phyloP scores from a whole-genome alignment of 352 stramenopile genomes.

The Phytopythium kandeliae region DNA sequence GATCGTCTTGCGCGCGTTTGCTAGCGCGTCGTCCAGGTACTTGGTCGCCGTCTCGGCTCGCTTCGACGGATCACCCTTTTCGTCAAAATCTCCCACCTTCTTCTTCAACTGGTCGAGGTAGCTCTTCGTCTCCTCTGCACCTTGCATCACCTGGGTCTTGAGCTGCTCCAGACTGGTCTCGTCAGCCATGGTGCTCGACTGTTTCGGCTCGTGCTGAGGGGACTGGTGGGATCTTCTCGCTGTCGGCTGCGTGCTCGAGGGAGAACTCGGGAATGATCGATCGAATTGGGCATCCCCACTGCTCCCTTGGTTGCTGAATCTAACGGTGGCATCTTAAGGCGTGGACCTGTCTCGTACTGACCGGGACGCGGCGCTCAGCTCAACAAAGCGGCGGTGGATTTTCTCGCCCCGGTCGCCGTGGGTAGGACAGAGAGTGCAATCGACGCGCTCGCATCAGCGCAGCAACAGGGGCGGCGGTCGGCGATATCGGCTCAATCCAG shows the following conservation, averaged over 20 bases:
- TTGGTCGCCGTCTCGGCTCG: slow-evolving; percentile 59
- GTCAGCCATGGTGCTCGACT: not conserved
- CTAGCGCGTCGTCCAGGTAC: slow-evolving; percentile 37
- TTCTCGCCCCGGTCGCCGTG: no score
- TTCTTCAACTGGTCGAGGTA: slow-evolving; percentile 8
- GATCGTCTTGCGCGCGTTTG: slow-evolving; percentile 24
- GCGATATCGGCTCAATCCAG: no score
- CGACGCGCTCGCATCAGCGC: no score
- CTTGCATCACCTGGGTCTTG: slow-evolving; percentile 4
- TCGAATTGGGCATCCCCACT: not conserved
- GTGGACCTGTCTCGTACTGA: not conserved
- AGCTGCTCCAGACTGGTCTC: slow-evolving; percentile 5
- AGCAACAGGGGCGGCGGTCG: no score
- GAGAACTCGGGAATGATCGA: slow-evolving; percentile 4
- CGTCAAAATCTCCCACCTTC: slow-evolving; percentile 43
- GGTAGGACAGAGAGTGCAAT: not conserved
- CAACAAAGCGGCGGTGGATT: no score
- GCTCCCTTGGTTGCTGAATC: not conserved
- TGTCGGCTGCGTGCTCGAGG: not conserved
- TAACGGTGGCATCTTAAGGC: not conserved
- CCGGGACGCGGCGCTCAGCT: not conserved
- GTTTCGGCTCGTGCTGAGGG: no score
- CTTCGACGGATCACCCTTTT: slow-evolving; percentile 69
- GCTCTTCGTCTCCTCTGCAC: slow-evolving; percentile 6
- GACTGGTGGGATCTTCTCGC: not conserved